Base-by-base conservation (phyloP, 495 filamentous ascomycete species). In the Trichoderma virens region DNA sequence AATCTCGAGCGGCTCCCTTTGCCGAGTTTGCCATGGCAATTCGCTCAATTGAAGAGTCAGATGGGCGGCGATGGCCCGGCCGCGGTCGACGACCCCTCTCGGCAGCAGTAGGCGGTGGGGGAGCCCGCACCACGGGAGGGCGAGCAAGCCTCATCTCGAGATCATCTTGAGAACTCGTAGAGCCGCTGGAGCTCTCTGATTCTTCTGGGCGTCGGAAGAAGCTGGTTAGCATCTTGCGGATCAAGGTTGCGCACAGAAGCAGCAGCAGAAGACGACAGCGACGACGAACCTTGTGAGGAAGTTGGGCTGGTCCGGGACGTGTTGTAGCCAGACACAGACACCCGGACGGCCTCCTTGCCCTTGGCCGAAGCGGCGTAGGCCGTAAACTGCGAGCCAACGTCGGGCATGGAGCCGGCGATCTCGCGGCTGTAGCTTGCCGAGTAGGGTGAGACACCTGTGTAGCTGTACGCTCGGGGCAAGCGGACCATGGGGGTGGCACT, bases 381-480 rank as follows among this genome's bases (percentile, higher is more conserved):
- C 60, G 60, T 43, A 34, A 47, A 63, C 39, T 20, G 61, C 18
- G 61, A 23, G 23, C 43, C 51, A 27, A 32, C 30, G 27, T 68
- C 72, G 30, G 59, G 59, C 31, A 70, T 51, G 25, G 67, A 65
- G 63, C 71, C 69, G 43, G 39, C 65, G 45, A 69, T 59, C 34
- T 74, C 68, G 23, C 67, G 59, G 27, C 54, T 60, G 28, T 64
- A 64, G 35, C 62, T 62, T 30, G 61, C 65, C 72, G 75, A 73
- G 4, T 70, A 69, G 16, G 71, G 64, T 20, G 72, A 69, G 66
- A 75, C 68, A 68, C 72, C 74, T 65, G 67, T 71, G 67, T 75
- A 77, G 65, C 77, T 79, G 65, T 80, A 77, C 28, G 70, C 71
- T 20, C 75, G 74, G 18, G 77, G 77, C 28, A 80, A 59, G 1